phyloP scores from a whole-genome alignment of 1,139 yeast genomes.

The Eremothecium sinecaudum region DNA sequence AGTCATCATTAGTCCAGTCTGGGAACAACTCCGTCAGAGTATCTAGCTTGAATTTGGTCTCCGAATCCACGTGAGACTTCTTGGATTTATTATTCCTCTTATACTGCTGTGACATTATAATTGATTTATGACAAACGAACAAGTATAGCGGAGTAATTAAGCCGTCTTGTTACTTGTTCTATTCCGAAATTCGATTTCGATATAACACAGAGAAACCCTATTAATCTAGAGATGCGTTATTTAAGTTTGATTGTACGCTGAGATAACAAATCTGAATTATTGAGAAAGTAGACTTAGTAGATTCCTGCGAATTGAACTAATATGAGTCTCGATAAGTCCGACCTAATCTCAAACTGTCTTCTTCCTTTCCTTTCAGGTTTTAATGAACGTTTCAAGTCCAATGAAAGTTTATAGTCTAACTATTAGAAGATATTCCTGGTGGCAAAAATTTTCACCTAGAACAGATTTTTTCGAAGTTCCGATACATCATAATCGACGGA shows the following conservation, averaged over 20 bases:
- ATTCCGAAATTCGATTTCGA: neutral
- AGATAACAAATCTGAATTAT: too few relatives aligned
- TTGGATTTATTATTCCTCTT: conserved; percentile 17
- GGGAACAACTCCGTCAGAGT: conserved; percentile 82
- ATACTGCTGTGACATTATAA: conserved; percentile 17
- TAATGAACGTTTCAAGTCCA: neutral
- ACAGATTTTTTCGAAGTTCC: too few relatives aligned
- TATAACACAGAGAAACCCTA: neutral
- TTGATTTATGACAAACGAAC: neutral
- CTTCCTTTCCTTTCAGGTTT: neutral
- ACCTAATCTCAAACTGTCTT: neutral
- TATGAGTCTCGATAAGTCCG: conserved; percentile 1
- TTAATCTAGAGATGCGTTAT: neutral
- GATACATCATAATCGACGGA: too few relatives aligned
- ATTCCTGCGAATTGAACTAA: neutral
- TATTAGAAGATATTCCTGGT: too few relatives aligned
- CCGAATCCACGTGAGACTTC: conserved; percentile 31
- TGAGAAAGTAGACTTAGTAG: neutral
- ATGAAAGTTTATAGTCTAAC: too few relatives aligned
- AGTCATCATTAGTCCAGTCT: conserved; percentile 87
- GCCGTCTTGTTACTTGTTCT: neutral
- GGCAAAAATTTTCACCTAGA: conserved; percentile 6
- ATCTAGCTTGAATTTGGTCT: conserved; percentile 41
- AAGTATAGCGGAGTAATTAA: neutral
- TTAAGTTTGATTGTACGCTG: too few relatives aligned